These are phyloP conservation scores for Cercospora brassicicola DNA, from an alignment of 2,329 filamentous ascomycete genomes.

Conservation along the genomic window DNA sequence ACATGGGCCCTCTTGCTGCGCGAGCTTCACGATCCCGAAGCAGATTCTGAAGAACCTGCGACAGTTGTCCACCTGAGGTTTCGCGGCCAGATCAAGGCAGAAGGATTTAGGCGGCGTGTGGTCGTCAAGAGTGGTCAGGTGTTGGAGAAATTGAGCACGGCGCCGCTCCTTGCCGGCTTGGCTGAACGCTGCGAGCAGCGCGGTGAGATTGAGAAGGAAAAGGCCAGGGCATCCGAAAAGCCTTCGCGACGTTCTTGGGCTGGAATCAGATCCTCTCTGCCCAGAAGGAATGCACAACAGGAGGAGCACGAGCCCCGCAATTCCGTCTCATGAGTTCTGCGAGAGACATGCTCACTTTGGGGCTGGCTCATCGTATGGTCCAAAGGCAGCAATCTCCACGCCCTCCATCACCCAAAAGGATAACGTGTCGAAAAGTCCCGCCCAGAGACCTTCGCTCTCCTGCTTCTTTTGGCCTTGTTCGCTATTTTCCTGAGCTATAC, in stretches of 20 bases:
- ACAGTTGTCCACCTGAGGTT: conserved; percentile 29
- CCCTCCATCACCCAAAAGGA: conserved; percentile 28
- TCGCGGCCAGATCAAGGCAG: conserved; percentile 25
- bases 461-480: conserved; percentile 5
- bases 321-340: not conserved
- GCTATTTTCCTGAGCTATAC: conserved; percentile 5
- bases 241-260: conserved; percentile 4
- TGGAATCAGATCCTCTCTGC: conserved; percentile 5
- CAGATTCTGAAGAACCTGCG: conserved; percentile 1
- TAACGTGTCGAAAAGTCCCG: conserved; percentile 27
- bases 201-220: conserved; percentile 9
- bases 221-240: conserved; percentile 3
- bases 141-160: conserved; percentile 23
- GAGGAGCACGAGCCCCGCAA: not conserved
- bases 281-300: not conserved
- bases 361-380: conserved; percentile 27
- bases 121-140: conserved; percentile 23
- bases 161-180: conserved; percentile 26
- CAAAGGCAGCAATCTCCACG: conserved; percentile 28
- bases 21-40: conserved; percentile 16
- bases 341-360: conserved; percentile 8
- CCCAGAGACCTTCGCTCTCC: conserved; percentile 18
- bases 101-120: conserved; percentile 20
- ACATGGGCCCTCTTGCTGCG: conserved; percentile 27
- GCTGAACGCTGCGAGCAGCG: conserved; percentile 24